Base-by-base conservation (phyloP, 2,329 filamentous ascomycete genomes). In the Fusarium bulbicola region DNA sequence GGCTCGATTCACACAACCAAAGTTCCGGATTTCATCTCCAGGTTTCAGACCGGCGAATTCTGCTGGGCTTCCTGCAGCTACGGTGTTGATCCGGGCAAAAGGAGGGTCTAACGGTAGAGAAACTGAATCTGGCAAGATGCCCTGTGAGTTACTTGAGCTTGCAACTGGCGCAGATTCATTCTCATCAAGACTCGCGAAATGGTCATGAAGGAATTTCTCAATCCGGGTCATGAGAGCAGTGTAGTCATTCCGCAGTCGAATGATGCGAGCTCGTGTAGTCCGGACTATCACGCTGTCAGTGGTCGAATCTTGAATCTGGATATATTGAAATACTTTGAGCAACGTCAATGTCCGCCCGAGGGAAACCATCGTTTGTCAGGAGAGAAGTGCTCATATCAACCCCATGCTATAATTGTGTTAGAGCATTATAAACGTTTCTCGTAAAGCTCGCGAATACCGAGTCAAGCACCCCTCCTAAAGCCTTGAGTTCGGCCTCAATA, bases 341-440 rank as follows among this genome's bases (percentile, higher is more conserved):
- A 71, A 99, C 93, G 81, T 99, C 96, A 73, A 99, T 92, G 82
- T 99, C 96, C 77, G 93, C 92, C 80, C 96, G 90, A 37, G 96
- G 96, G 80, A 94, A 99, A 53, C 96, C 96, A 83, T 98, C 96
- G 69, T 91, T 89, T 20, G 95, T 98, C 30, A 94, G 90, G 43
- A 99, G 89, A 65, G 90, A 87, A 13, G 96, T 98, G 77, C 92
- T 92, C 96, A 99, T 99, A 78, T 93, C 92, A 59, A 97, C 95
- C 49, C 92, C 91, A 85, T 98, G 95, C 95, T 98, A 77, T 15
- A 20, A 16, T 12, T 45, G 20, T 15, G 60, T 82, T 50, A 82
- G 79, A 34, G 61, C 28, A 16, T 47, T 20, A 21, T 21, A 52
- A 12, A 20, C 39, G 18, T 5, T 13, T 16, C 30, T 9, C 8